Conservation (phyloP, 1,139 yeast species). For the Scheffersomyces illinoinensis region DNA sequence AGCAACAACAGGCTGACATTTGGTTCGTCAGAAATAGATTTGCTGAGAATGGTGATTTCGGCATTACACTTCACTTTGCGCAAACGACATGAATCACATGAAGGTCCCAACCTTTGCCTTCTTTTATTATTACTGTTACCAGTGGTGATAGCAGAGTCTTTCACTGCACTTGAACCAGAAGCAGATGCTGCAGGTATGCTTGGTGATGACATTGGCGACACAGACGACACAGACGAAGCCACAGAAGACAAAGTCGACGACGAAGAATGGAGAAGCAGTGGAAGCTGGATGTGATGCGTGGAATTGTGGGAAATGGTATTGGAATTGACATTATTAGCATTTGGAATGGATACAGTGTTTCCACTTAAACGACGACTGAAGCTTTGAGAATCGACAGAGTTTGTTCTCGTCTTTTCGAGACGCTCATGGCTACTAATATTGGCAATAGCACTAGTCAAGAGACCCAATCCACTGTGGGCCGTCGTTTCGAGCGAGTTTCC, state of each 20-base stretch:
- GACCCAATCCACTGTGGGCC: conserved; percentile 13
- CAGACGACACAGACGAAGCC: conserved; percentile 6
- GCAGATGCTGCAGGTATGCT: not conserved
- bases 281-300: not conserved
- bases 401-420: not conserved
- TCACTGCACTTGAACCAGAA: not conserved
- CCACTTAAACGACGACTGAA: conserved; percentile 2
- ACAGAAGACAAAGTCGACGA: conserved; percentile 5
- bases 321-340: not conserved
- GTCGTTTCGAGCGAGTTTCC: conserved; percentile 4
- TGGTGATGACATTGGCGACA: conserved; percentile 9
- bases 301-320: not conserved
- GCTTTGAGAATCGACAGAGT: conserved; percentile 1
- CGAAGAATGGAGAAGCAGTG: not conserved
- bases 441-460: conserved; percentile 13
- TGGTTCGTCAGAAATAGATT: conserved; percentile 1
- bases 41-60: conserved; percentile 36
- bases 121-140: conserved; percentile 24
- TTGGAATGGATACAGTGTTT: conserved; percentile 4
- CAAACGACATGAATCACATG: conserved; percentile 72
- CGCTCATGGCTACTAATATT: conserved; percentile 5
- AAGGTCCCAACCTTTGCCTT: conserved; percentile 72
- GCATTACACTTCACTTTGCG: conserved; percentile 79
- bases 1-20: not conserved
- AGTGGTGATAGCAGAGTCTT: not conserved